These are phyloP conservation scores for Trametes maxima DNA, from an alignment of 768 basidiomycete genomes.

Conservation along the genomic window DNA sequence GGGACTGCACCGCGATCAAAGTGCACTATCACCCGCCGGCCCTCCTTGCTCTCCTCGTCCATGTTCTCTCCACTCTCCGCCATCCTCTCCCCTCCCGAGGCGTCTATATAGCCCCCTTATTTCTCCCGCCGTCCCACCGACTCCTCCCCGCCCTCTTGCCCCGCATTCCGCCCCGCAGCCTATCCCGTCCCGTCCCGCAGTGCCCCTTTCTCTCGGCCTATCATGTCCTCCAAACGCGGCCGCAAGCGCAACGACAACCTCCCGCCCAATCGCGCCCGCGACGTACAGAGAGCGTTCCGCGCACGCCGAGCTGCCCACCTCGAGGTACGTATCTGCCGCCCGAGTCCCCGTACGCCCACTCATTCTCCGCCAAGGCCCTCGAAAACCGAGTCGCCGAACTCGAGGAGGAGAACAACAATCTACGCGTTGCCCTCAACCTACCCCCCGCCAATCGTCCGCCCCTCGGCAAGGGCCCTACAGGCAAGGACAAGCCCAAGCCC, in stretches of 20 bases:
- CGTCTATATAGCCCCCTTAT: conserved; percentile 33
- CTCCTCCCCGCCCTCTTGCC: conserved; percentile 15
- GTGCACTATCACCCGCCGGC: conserved; percentile 12
- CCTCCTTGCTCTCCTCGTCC: background rate
- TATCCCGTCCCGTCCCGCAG: conserved; percentile 20
- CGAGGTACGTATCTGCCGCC: conserved; percentile 49
- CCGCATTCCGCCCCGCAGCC: background rate
- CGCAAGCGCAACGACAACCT: conserved; percentile 82
- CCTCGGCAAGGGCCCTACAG: conserved; percentile 84
- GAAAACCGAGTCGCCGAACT: conserved; percentile 81
- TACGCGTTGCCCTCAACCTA: conserved; percentile 71
- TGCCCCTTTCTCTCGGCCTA: conserved; percentile 3
- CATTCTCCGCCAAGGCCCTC: conserved; percentile 56
- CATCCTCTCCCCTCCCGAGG: conserved; percentile 27
- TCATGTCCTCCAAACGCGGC: conserved; percentile 86
- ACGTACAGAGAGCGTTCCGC: conserved; percentile 88
- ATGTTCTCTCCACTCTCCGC: conserved; percentile 26
- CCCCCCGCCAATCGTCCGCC: conserved; percentile 72
- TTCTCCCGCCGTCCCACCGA: conserved; percentile 36
- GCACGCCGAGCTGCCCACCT: conserved; percentile 88
- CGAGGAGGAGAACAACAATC: conserved; percentile 78
- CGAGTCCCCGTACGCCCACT: conserved; percentile 23
- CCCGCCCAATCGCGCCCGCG: conserved; percentile 80
- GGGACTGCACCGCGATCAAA: conserved; percentile 22
- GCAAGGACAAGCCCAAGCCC: conserved; percentile 74